Percentiles rank a stretch among this genome's conserved stretches.
phyloP scores from a whole-genome alignment of 106 monocot genomes.

The Apostasia ramifera region DNA sequence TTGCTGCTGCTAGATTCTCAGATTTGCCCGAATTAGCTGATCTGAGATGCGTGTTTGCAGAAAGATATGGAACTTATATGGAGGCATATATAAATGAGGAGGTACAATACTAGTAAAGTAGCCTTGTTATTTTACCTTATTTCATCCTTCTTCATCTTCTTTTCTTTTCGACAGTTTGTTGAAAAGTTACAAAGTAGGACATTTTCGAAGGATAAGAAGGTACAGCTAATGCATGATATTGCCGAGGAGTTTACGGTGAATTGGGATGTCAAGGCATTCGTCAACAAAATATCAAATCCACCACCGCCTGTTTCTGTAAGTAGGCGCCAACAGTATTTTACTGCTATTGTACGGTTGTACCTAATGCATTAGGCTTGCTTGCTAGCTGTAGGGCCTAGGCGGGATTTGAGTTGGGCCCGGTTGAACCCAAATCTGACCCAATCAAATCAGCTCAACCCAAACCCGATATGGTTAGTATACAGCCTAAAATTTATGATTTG shows the following conservation, averaged over 20 bases:
- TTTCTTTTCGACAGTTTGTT: constrained; percentile 37
- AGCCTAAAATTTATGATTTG: too few relatives aligned
- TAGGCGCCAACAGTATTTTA: neutral
- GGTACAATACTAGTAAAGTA: constrained; percentile 23
- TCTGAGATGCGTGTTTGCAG: constrained; percentile 45
- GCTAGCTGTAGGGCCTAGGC: too few relatives aligned
- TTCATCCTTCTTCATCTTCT: neutral
- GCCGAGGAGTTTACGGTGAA: constrained; percentile 51
- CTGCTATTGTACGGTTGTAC: too few relatives aligned
- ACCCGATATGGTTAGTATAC: too few relatives aligned
- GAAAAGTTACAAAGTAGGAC: constrained; percentile 47
- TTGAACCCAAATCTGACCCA: too few relatives aligned
- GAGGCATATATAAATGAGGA: constrained; percentile 52
- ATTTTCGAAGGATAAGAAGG: constrained; percentile 53
- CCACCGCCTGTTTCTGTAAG: constrained; percentile 21
- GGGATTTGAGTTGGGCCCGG: too few relatives aligned
- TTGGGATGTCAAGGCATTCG: constrained; percentile 41
- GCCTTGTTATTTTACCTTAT: neutral
- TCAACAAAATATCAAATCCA: constrained; percentile 19
- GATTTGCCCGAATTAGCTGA: constrained; percentile 78
- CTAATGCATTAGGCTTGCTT: too few relatives aligned
- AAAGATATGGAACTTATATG: constrained; percentile 44
- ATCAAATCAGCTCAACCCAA: too few relatives aligned
- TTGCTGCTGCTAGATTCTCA: constrained; percentile 84
- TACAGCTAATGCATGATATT: constrained; percentile 65